Base-by-base conservation (phyloP, 1,139 yeast species). In the Yamadazyma dushanensis region DNA sequence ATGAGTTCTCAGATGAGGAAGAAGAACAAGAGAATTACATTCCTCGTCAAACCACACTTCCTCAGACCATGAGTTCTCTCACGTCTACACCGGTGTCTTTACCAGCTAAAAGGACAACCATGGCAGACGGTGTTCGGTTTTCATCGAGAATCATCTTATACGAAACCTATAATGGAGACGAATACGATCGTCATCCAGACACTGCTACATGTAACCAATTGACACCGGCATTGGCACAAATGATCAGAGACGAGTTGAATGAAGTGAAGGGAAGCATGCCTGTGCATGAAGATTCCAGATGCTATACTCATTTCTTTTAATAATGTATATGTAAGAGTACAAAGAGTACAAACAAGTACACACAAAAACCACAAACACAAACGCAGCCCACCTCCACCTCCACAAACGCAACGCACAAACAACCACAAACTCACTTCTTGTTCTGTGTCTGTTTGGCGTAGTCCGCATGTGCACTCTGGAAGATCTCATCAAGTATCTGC, bases 121-220 rank as follows among this genome's bases (percentile, higher is more conserved):
- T 13, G 8, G 20, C 35, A 8, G 33, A 45, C 25, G 62, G 66
- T 11, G 95, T 92, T n/a, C 63, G 78, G 31, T 92, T 92, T 59
- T 83, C 95, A 3, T 83, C 95, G 1, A 73, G 89, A 50, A 87
- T 92, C 45, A 77, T 88, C 9, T 73, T 92, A 33, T 92, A 83
- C 59, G 96, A 89, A 45, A 92, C 97, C 0, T 89, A 85, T 58
- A 77, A 84, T 43, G 82, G 83, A 31, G 80, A 77, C 13, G 96
- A 87, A 48, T 92, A 92, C 57, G 97, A 92, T 57, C 79, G 98
- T 51, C 89, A 84, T 46, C 97, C 97, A 0, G 97, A 89, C 46
- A 73, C 83, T 29, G 95, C 96, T 4, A 89, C 97, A 1, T 90
- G 97, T 65, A 89, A 90, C 60, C 89, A 84, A 54, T 70, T 90